Evolutionary conservation across 768 basidiomycete species (phyloP), one percentile per base, ranked within the genome.

Genomic region (Boletus fagicola): DNA sequence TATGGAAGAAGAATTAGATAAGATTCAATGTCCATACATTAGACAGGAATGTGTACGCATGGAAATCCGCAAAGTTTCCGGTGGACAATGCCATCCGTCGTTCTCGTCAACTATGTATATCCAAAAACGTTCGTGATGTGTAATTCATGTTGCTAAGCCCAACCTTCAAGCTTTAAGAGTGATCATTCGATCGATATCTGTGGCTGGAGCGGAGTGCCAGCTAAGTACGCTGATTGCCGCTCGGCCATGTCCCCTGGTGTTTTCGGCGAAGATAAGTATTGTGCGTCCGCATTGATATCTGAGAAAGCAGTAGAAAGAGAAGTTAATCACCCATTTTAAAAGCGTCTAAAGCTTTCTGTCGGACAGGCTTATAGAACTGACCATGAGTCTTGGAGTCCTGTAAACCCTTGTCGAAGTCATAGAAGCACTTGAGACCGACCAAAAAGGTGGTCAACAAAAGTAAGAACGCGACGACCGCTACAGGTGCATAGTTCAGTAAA

Each of bases 381-480:
- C 91, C 83, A 64, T 86, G 80, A 60, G 81, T 78, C 77, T 94
- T 94, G 49, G 90, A 86, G 16, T 80, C 72, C 53, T 79, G 76
- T 20, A 94, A 75, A n/a, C 92, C 92, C 68, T 83, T 83, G 71
- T 89, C 86, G 65, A 94, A 94, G 76, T 93, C 91, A 30, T 78
- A 68, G 76, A 90, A 89, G 69, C 92, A 94, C 51, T 86, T 83
- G 22, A 92, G 68, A 22, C 92, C 92, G 28, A 93, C 80, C 13
- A 75, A 79, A 65, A 94, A 91, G 12, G 89, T 90, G n/a, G 77
- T 70, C 54, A 91, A 80, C 30, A 93, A 71, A 44, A 93, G 77
- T 16, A 93, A 52, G 73, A 93, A 90, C 0, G 91, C 84, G 51
- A 86, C 78, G 59, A 92, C 81, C 24, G 88, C 92, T 94, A 60